A percentile compares a stretch with the other conserved stretches of the same genome.
These are phyloP conservation scores for Acanthamoeba comandoni DNA, from an alignment of 208 protist genomes.

Conservation along the genomic window DNA sequence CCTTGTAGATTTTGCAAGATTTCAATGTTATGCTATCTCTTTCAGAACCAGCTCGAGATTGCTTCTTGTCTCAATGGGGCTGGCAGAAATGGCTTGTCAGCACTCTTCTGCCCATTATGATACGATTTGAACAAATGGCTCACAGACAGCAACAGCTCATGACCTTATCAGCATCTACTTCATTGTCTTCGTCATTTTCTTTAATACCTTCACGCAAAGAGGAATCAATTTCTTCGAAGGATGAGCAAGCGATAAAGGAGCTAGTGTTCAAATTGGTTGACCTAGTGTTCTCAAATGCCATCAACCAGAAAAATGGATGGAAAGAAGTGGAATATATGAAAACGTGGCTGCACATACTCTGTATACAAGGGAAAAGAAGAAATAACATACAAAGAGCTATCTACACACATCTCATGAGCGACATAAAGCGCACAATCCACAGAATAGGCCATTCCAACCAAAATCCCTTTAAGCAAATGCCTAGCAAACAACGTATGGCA, in stretches of 20 bases:
- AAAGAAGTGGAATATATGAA: conserved; percentile 61
- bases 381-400: conserved; percentile 53
- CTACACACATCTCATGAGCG: conserved; percentile 28
- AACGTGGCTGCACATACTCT: conserved; percentile 36
- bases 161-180: no score
- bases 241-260: conserved; percentile 66
- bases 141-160: no score
- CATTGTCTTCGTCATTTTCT: no score
- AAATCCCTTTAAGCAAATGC: conserved; percentile 42
- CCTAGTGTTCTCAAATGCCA: conserved; percentile 25
- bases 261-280: conserved; percentile 49
- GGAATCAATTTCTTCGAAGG: no score
- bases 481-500: conserved; percentile 5
- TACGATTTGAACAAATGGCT: conserved; percentile 25
- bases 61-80: conserved; percentile 57
- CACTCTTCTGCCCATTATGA: conserved; percentile 24
- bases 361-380: conserved; percentile 1
- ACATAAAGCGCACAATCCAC: conserved; percentile 6
- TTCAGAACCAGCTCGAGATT: conserved; percentile 40
- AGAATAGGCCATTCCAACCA: conserved; percentile 43
- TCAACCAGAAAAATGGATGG: conserved; percentile 42
- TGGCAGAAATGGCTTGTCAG: conserved; percentile 64
- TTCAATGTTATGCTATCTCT: not conserved
- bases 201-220: no score
- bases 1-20: conserved; percentile 4